Evolutionary conservation across 2,329 filamentous ascomycete genomes (phyloP).

Genomic region (Pseudogymnoascus sp.): DNA sequence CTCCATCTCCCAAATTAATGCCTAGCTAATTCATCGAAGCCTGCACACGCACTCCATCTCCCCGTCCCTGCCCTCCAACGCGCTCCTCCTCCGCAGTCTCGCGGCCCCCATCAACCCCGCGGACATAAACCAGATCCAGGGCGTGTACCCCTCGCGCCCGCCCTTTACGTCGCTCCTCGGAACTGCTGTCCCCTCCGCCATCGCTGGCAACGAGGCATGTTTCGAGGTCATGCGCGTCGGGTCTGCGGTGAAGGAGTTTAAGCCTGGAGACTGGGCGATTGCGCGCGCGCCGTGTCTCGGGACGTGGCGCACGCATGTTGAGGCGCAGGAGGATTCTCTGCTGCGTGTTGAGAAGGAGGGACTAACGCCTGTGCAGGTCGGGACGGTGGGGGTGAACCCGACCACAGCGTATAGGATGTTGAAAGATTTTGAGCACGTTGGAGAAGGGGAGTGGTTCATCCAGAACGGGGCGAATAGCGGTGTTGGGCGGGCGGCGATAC

Average conservation of each 20-base stretch:
- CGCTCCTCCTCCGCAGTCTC: constrained; percentile 76
- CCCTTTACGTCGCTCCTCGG: constrained; percentile 67
- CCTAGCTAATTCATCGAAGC: constrained; percentile 28
- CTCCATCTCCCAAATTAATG: not conserved
- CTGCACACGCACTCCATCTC: constrained; percentile 71
- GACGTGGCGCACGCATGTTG: constrained; percentile 89
- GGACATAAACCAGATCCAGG: constrained; percentile 97
- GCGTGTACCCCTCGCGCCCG: constrained; percentile 84
- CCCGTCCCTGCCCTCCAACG: constrained; percentile 55
- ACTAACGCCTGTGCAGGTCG: constrained; percentile 67
- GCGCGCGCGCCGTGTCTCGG: constrained; percentile 76
- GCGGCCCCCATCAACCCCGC: constrained; percentile 92
- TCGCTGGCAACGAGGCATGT: constrained; percentile 85
- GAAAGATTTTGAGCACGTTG: constrained; percentile 59
- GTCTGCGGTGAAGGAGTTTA: constrained; percentile 39
- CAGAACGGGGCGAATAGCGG: constrained; percentile 96
- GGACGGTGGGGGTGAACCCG: constrained; percentile 85
- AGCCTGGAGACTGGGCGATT: constrained; percentile 87
- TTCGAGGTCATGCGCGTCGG: constrained; percentile 77
- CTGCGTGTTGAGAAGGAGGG: constrained; percentile 62
- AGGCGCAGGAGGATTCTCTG: constrained; percentile 54
- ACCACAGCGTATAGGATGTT: constrained; percentile 93
- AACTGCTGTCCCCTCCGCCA: constrained; percentile 64
- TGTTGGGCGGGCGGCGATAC: constrained; percentile 84
- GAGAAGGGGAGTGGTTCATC: constrained; percentile 84